Conservation (phyloP, 1,284 basidiomycete genomes). For the Caloboletus inedulis region DNA sequence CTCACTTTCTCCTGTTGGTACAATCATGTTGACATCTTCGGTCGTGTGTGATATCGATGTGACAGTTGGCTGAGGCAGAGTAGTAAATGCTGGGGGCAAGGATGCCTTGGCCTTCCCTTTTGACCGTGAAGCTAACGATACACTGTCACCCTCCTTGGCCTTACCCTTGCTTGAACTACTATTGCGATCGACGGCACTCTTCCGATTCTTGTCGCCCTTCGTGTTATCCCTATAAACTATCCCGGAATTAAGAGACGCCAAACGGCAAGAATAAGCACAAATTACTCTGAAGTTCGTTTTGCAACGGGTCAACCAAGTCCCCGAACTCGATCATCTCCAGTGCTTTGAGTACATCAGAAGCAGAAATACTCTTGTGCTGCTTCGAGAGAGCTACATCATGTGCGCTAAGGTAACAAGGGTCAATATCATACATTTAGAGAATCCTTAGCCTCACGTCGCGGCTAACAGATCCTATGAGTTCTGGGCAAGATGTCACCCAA, state of each 20-base stretch:
- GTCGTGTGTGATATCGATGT: constrained; percentile 20
- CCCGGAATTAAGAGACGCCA: neutral
- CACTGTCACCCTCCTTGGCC: constrained; percentile 25
- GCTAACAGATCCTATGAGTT: constrained; percentile 38
- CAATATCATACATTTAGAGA: constrained; percentile 3
- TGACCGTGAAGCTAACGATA: constrained; percentile 27
- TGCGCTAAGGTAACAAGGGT: constrained; percentile 48
- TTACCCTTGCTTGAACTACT: constrained; percentile 30
- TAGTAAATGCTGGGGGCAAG: constrained; percentile 32
- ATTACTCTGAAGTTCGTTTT: constrained; percentile 69
- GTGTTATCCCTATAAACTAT: constrained; percentile 58
- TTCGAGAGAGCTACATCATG: constrained; percentile 84
- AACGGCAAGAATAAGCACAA: constrained; percentile 17
- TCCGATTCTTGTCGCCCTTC: constrained; percentile 53
- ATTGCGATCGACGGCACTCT: constrained; percentile 33
- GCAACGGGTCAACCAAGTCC: constrained; percentile 66
- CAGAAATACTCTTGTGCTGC: constrained; percentile 85
- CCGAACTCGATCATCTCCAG: constrained; percentile 79
- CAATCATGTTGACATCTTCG: constrained; percentile 19
- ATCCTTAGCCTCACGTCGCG: constrained; percentile 54
- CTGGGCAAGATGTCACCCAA: neutral
- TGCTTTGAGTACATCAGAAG: constrained; percentile 85
- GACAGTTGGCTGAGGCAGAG: constrained; percentile 21
- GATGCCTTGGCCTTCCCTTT: constrained; percentile 39
- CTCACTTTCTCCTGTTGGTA: constrained; percentile 22